Evolutionary conservation across 2,329 filamentous ascomycete species (phyloP), one percentile per base, ranked within the genome.

Genomic region (Zelopaecilomyces penicillatus): DNA sequence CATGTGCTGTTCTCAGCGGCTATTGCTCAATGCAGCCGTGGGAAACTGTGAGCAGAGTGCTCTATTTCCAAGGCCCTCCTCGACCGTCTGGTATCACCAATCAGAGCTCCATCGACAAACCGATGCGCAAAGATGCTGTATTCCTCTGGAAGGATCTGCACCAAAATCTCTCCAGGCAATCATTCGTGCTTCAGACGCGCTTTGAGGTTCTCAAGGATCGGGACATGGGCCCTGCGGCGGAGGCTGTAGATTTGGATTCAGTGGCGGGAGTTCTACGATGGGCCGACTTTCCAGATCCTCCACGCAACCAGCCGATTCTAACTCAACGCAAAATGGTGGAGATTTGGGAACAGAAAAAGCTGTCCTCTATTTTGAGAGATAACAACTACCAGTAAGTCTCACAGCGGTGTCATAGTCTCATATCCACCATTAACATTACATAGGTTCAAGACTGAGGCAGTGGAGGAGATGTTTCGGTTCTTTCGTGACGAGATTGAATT

Each of bases 211-310:
- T 66, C 19, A 66, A 65, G 40, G 67, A 75, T 30, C 58, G 59
- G 4, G 69, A 76, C 48, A 70, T 79, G 53, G 69, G 69, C 19
- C 58, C 58, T 3, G 48, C 53, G 8, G 56, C 57, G 2, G 49
- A 58, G 0, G 47, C 59, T 3, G 53, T 57, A 45, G 65, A 73
- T 34, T 65, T 73, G 35, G 69, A 75, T 47, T 53, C 61, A 5
- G 57, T 62, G 1, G 63, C 64, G 0, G 76, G 75, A 12, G 69
- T 72, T 4, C 57, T 83, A 46, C 65, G 73, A 37, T 83, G 77
- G 76, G 72, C 66, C 5, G 79, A 82, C 51, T 67, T 82, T 37
- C 79, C 80, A 1, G 79, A 82, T 49, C 77, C 78, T 11, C 64
- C 70, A 1, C 66, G 66, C 27, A 65, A 65, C 9, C 64, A 67